Percentiles rank a stretch among this genome's conserved stretches.
phyloP scores from a whole-genome alignment of 1,139 yeast species.

The Hyphopichia burtonii region DNA sequence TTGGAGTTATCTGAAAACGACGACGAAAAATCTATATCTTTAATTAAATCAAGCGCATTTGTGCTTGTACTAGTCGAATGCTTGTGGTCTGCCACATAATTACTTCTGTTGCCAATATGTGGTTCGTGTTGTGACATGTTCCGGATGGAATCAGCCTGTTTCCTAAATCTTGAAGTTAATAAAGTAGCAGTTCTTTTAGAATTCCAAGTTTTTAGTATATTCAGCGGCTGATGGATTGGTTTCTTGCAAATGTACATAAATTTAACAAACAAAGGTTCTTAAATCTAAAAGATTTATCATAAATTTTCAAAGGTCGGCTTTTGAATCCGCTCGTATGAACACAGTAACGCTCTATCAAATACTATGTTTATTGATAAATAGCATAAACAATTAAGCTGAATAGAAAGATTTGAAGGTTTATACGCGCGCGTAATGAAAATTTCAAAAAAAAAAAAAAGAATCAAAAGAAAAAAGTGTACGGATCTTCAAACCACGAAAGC shows the following conservation, averaged over 20 bases:
- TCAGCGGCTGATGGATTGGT: not conserved
- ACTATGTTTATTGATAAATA: too few relatives aligned
- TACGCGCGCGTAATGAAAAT: too few relatives aligned
- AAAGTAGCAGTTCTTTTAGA: not conserved
- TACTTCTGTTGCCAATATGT: not conserved
- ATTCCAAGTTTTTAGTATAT: not conserved
- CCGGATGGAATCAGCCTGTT: not conserved
- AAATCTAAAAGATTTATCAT: not conserved
- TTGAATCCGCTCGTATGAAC: too few relatives aligned
- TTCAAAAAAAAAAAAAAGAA: too few relatives aligned
- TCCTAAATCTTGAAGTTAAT: not conserved
- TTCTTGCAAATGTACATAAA: not conserved
- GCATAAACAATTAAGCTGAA: too few relatives aligned
- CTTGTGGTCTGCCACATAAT: not conserved
- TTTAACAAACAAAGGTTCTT: not conserved
- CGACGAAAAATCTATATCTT: slow-evolving; percentile 3
- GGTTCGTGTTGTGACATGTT: not conserved
- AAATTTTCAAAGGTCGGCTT: not conserved
- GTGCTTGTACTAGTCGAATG: not conserved
- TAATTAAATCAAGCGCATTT: not conserved
- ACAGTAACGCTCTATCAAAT: too few relatives aligned
- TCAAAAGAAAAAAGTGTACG: too few relatives aligned
- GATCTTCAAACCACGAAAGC: too few relatives aligned
- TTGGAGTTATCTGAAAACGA: not conserved
- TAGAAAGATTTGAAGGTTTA: too few relatives aligned